These are phyloP conservation scores for Kwoniella bestiolae DNA, from an alignment of 768 basidiomycete species.

Conservation along the genomic window DNA sequence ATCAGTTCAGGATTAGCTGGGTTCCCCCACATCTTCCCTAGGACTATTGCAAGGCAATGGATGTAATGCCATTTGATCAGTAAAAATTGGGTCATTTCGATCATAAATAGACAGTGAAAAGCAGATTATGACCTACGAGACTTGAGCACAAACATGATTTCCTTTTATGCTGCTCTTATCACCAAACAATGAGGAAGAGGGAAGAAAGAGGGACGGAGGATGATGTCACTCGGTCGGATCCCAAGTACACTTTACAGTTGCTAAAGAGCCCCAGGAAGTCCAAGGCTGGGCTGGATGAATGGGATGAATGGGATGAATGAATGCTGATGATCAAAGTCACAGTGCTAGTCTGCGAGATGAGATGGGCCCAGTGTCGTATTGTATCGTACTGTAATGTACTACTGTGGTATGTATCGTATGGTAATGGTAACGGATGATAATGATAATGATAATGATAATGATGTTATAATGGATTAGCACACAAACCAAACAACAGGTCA, in stretches of 20 bases:
- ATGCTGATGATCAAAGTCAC: no score
- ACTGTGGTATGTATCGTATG: no score
- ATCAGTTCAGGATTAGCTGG: constrained; percentile 93
- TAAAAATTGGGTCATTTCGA: no score
- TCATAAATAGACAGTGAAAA: not conserved
- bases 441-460: no score
- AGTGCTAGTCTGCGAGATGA: no score
- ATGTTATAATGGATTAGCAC: not conserved
- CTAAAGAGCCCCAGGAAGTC: no score
- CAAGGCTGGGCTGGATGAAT: not conserved
- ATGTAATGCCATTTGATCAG: no score
- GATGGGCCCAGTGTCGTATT: not conserved
- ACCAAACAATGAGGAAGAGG: not conserved
- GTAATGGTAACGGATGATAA: no score
- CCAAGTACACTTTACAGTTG: no score
- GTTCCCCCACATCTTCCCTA: constrained; percentile 94
- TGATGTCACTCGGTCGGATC: no score
- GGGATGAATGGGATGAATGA: not conserved
- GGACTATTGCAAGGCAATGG: constrained; percentile 62
- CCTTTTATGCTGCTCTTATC: not conserved
- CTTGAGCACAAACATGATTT: constrained; percentile 55
- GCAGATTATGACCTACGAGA: constrained; percentile 48
- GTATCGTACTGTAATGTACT: not conserved
- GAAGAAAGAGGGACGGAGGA: not conserved
- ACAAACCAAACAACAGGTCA: no score